Percentiles rank a stretch among this genome's conserved stretches.
phyloP scores from a whole-genome alignment of 1,139 yeast genomes.

The Blastobotrys indianensis region DNA sequence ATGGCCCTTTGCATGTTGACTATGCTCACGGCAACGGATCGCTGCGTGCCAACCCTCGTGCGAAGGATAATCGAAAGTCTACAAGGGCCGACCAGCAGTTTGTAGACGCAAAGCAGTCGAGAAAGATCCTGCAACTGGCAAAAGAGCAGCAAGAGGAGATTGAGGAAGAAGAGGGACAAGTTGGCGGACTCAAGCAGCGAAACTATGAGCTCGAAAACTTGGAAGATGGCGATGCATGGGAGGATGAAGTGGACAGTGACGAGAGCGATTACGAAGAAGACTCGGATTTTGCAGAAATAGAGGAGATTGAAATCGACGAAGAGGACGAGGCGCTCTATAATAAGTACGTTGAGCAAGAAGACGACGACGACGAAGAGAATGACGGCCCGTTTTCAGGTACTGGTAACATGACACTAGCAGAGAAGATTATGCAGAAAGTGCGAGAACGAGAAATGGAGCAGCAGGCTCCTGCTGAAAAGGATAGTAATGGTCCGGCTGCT shows the following conservation, averaged over 20 bases:
- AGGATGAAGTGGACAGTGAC: constrained; percentile 37
- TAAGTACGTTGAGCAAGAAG: constrained; percentile 33
- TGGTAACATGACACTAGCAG: constrained; percentile 69
- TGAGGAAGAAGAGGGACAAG: constrained; percentile 51
- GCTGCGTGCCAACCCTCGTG: constrained; percentile 42
- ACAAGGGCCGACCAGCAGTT: constrained; percentile 47
- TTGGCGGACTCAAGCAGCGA: constrained; percentile 24
- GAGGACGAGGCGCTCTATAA: constrained; percentile 39
- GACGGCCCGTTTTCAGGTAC: constrained; percentile 35
- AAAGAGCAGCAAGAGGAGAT: constrained; percentile 89
- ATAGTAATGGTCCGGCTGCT: constrained; percentile 18
- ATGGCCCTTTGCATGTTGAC: constrained; percentile 76
- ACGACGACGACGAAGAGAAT: constrained; percentile 63
- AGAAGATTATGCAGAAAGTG: constrained; percentile 83
- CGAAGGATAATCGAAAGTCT: constrained; percentile 18
- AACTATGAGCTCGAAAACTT: neutral
- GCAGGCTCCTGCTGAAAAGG: constrained; percentile 18
- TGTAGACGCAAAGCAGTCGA: constrained; percentile 75
- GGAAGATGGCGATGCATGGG: constrained; percentile 35
- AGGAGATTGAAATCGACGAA: constrained; percentile 46
- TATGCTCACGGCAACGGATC: constrained; percentile 67
- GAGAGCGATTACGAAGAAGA: constrained; percentile 40
- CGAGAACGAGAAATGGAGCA: constrained; percentile 53
- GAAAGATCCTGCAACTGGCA: constrained; percentile 83
- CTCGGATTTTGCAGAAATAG: constrained; percentile 46